Base-by-base conservation (phyloP, 768 basidiomycete species). In the Fomitopsis serialis region DNA sequence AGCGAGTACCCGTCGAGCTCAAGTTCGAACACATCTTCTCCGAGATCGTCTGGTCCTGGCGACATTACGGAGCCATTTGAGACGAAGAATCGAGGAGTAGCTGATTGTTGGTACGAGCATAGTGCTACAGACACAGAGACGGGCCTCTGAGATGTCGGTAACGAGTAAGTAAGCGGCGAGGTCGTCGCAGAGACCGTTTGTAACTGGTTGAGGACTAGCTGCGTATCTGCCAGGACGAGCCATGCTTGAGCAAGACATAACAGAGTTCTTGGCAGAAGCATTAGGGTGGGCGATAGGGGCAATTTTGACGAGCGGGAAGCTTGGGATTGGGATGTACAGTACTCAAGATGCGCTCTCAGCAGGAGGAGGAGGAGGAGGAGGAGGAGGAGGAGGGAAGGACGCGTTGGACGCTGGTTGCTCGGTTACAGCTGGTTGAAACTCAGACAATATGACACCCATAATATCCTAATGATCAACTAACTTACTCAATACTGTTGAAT, bases 11-110 rank as follows among this genome's bases (percentile, higher is more conserved):
- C 52, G 32, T 40, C 37, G 1, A 85, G 50, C 0, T 46, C 50
- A 17, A 88, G 77, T 62, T 86, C 80, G 50, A 68, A 74, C 6
- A 74, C 72, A 60, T 75, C 53, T 3, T 73, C 73, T 12, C 73
- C 76, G 4, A 64, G 42, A 29, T 63, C 54, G n/a, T 42, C 42
- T 54, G 1, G 72, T 62, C 1, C 72, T 52, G 67, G 62, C 40
- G 62, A 47, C 11, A 64, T 62, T 9, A 71, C 56, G 10, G 70
- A 72, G 52, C 68, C 71, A 58, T 84, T 88, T 0, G 79, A 78
- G 3, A 90, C 61, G 56, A 85, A 81, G 58, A 89, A 84, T 15
- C 77, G 73, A 7, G 82, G 78, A 0, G 70, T 54, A 19, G 45
- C 55, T 23, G 58, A 59, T 11, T 61, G 54, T 12, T 47, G 32